Base-by-base conservation (phyloP, 345 rosid species). In the Lenwebbia sp. region DNA sequence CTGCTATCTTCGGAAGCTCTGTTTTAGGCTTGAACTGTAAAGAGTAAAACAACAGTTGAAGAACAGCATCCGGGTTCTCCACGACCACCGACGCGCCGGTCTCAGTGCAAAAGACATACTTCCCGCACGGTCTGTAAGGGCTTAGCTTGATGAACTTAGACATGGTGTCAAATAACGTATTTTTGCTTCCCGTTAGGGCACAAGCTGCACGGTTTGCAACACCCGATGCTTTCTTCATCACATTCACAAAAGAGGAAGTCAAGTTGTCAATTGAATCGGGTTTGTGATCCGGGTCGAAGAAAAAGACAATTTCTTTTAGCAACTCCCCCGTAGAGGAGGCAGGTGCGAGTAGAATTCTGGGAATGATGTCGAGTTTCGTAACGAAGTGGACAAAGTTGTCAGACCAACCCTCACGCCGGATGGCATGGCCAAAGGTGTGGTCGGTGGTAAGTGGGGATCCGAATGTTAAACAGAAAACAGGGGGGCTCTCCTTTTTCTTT, bases 361-460 rank as follows among this genome's bases (percentile, higher is more conserved):
- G 99, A 83, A 94, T 88, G 11, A 96, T 91, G 83, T 96, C 98
- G 85, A 91, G 89, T 85, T 92, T 93, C 83, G 86, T 88, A 51
- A 96, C 92, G 37, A 95, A 94, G 89, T 95, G 93, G 2, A 92
- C 82, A 87, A 95, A 95, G 90, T 74, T 88, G 33, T 83, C 86
- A 17, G 95, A 92, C 98, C 98, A 96, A 13, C 90, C 88, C 86
- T 96, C 97, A 22, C 98, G 91, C 37, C 91, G 88, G 22, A 96
- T 89, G 2, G 99, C 96, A 82, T 92, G 96, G 86, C 90, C 92
- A 83, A 95, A 87, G 83, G 92, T 85, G 84, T 54, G 87, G 88
- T 94, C 95, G 17, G 93, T 96, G 11, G 93, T 91, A 44, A 95
- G 92, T 54, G 99, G 99, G 85, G 98, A 96, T 70, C 98, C 98